phyloP scores from a whole-genome alignment of 371 early-diverging fungal species.

The Zopfochytrium polystomum region DNA sequence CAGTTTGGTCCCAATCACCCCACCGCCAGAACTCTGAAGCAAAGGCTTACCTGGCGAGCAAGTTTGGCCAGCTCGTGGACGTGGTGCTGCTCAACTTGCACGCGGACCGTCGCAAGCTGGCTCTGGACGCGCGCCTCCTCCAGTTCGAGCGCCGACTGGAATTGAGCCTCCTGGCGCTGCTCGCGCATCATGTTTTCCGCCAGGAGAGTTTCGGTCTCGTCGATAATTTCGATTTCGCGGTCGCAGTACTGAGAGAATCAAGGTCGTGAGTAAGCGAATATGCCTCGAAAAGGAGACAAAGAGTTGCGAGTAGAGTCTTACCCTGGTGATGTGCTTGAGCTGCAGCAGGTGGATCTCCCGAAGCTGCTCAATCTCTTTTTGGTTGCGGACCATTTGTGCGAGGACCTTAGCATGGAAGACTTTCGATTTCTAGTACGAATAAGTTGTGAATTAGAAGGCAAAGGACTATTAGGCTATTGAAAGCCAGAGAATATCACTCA shows the following conservation, averaged over 20 bases:
- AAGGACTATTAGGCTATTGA: background rate
- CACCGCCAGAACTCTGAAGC: no score
- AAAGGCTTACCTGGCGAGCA: slow-evolving; percentile 2
- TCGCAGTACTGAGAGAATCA: slow-evolving; percentile 17
- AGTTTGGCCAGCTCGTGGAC: slow-evolving; percentile 13
- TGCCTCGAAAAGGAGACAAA: background rate
- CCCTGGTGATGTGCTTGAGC: slow-evolving; percentile 36
- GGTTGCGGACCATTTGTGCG: slow-evolving; percentile 36
- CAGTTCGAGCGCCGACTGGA: slow-evolving; percentile 25
- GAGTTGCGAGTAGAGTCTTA: background rate
- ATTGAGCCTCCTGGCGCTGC: slow-evolving; percentile 36
- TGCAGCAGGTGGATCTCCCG: slow-evolving; percentile 38
- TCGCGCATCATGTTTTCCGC: slow-evolving; percentile 37
- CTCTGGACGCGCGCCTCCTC: slow-evolving; percentile 23
- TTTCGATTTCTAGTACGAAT: slow-evolving; percentile 33
- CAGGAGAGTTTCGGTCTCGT: slow-evolving; percentile 29
- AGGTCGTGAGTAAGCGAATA: no score
- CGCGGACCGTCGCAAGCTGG: slow-evolving; percentile 27
- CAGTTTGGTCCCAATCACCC: no score
- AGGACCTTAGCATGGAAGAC: slow-evolving; percentile 33
- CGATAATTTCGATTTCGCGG: slow-evolving; percentile 24
- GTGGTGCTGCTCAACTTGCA: slow-evolving; percentile 21
- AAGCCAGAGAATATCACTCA: background rate
- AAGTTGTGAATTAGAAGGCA: no score
- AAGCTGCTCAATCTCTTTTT: slow-evolving; percentile 43